A percentile compares a stretch with the other conserved stretches of the same genome.
Conservation (phyloP, 345 rosid genomes). For the Eucalyptus camaldulensis region DNA sequence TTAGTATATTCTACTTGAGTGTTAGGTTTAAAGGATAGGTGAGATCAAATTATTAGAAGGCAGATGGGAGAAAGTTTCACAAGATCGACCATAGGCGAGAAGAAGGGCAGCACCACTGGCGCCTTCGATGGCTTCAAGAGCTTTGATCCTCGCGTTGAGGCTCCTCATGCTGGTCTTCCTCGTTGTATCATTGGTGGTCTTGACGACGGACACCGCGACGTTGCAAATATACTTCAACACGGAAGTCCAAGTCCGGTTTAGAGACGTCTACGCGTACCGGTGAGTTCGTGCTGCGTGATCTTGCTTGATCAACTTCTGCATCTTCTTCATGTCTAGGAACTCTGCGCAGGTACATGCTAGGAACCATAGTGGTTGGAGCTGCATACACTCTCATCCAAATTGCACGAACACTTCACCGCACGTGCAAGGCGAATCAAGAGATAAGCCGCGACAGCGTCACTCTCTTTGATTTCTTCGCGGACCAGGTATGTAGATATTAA, state of each 20-base stretch:
- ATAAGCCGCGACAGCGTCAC: not conserved
- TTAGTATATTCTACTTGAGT: not conserved
- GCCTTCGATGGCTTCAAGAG: not conserved
- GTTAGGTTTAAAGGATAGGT: not conserved
- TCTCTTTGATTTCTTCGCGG: constrained; percentile 10
- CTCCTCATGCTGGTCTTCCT: not conserved
- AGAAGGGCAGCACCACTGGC: not conserved
- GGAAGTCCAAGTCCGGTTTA: not conserved
- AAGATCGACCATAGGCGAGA: not conserved
- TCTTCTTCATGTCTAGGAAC: not conserved
- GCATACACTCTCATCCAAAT: constrained; percentile 17
- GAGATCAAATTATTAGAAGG: not conserved
- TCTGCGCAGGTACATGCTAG: constrained; percentile 14
- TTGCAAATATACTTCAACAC: not conserved
- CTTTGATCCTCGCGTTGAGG: not conserved
- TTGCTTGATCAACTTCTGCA: not conserved
- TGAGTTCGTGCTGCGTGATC: not conserved
- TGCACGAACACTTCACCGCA: not conserved
- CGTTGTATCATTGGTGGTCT: not conserved
- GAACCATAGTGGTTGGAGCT: constrained; percentile 7
- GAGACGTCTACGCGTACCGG: constrained; percentile 10
- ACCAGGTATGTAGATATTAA: not conserved
- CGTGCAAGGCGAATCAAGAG: not conserved
- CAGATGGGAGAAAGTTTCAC: not conserved
- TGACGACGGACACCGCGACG: not conserved